Percentiles rank a stretch among this genome's conserved stretches.
These are phyloP conservation scores for Didymella pinodella DNA, from an alignment of 2,329 filamentous ascomycete species.

Conservation along the genomic window DNA sequence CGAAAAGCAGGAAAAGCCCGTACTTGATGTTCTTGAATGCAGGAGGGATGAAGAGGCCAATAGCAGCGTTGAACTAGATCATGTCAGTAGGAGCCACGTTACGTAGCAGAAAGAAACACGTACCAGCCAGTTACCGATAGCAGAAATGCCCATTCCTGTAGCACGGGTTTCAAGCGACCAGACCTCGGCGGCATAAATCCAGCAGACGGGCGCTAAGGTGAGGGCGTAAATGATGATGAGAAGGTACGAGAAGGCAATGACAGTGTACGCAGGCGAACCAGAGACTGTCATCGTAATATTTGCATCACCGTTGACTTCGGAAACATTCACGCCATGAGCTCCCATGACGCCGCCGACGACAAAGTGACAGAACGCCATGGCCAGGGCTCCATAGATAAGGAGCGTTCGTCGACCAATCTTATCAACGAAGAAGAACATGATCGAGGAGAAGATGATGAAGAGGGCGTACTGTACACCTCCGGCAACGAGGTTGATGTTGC, in stretches of 20 bases:
- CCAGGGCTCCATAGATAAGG: constrained; percentile 54
- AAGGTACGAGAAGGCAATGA: constrained; percentile 72
- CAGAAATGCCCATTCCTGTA: constrained; percentile 65
- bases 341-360: constrained; percentile 55
- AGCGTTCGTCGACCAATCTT: constrained; percentile 52
- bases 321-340: constrained; percentile 53
- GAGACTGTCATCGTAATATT: constrained; percentile 64
- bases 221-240: constrained; percentile 70
- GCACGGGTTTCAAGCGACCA: constrained; percentile 69
- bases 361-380: constrained; percentile 58
- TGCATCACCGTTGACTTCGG: constrained; percentile 56
- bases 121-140: constrained; percentile 59
- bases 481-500: constrained; percentile 58
- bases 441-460: constrained; percentile 53
- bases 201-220: constrained; percentile 69
- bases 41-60: constrained; percentile 66
- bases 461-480: constrained; percentile 54
- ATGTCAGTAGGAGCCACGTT: constrained; percentile 28
- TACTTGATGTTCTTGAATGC: constrained; percentile 67
- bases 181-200: constrained; percentile 72
- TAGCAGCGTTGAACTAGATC: constrained; percentile 62
- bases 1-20: constrained; percentile 62
- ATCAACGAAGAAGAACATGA: constrained; percentile 55
- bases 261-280: constrained; percentile 64
- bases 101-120: constrained; percentile 31